Evolutionary conservation across 306 rosid genomes (phyloP).

Genomic region (Ceratonia siliqua): DNA sequence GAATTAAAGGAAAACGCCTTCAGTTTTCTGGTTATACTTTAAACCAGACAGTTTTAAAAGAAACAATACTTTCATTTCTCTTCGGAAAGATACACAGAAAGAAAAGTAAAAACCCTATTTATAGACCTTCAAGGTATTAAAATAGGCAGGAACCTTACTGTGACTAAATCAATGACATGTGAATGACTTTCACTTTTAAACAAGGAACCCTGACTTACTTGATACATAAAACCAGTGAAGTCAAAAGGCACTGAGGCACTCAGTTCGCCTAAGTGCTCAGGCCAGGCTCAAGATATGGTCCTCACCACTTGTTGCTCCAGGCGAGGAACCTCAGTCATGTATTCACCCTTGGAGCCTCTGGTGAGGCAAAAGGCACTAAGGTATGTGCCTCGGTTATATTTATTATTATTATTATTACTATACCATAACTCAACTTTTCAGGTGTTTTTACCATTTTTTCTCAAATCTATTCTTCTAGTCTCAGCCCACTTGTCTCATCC

Average conservation of each 20-base stretch:
- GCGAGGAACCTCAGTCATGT: not conserved
- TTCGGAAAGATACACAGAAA: not conserved
- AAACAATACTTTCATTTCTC: not conserved
- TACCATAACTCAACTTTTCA: not conserved
- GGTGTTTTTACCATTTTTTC: not conserved
- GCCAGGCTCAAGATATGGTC: not conserved
- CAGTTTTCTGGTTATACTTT: not conserved
- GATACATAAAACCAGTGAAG: not conserved
- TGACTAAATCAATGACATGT: not conserved
- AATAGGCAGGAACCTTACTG: not conserved
- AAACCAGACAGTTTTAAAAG: not conserved
- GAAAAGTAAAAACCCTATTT: not conserved
- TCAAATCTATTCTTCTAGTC: conserved; percentile 7
- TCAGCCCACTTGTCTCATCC: not conserved
- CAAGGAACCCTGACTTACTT: not conserved
- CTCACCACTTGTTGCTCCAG: not conserved
- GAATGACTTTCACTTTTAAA: not conserved
- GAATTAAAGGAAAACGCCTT: not conserved
- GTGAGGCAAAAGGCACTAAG: not conserved
- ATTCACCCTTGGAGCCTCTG: not conserved
- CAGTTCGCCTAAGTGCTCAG: not conserved
- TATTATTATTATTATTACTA: not conserved
- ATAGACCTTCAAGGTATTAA: not conserved
- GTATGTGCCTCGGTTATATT: not conserved
- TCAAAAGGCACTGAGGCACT: not conserved